phyloP scores from a whole-genome alignment of 345 rosid species.

The Geranium brycei region DNA sequence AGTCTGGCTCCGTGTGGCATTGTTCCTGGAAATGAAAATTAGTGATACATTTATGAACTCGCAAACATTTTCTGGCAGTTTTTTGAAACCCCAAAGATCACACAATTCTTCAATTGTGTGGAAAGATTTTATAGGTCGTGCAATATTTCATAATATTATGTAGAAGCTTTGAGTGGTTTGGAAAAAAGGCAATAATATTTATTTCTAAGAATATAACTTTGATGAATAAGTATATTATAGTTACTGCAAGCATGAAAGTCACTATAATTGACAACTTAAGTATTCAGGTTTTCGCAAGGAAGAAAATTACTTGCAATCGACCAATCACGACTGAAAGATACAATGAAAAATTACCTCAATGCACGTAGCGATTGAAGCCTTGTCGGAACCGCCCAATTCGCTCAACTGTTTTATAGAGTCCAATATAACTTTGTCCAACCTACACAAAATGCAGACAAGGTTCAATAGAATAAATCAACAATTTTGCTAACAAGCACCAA shows the following conservation, averaged over 20 bases:
- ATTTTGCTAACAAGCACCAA: no score
- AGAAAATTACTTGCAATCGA: neutral
- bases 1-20: constrained; percentile 47
- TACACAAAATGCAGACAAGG: constrained; percentile 18
- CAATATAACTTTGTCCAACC: constrained; percentile 62
- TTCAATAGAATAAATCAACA: neutral
- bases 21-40: constrained; percentile 46
- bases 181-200: neutral
- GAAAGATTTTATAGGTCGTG: neutral
- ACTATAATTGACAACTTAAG: no score
- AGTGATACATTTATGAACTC: neutral
- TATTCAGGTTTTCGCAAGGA: constrained; percentile 4
- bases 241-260: no score
- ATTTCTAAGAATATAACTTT: neutral
- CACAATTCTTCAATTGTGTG: neutral
- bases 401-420: constrained; percentile 70
- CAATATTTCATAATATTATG: no score
- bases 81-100: neutral
- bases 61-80: neutral
- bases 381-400: constrained; percentile 67
- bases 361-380: constrained; percentile 53
- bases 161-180: neutral
- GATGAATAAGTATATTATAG: neutral
- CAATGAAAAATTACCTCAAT: constrained; percentile 47
- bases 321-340: neutral